Evolutionary conservation across 2,329 filamentous ascomycete species (phyloP), one percentile per base, ranked within the genome.

Genomic region (Penicillium sp.): DNA sequence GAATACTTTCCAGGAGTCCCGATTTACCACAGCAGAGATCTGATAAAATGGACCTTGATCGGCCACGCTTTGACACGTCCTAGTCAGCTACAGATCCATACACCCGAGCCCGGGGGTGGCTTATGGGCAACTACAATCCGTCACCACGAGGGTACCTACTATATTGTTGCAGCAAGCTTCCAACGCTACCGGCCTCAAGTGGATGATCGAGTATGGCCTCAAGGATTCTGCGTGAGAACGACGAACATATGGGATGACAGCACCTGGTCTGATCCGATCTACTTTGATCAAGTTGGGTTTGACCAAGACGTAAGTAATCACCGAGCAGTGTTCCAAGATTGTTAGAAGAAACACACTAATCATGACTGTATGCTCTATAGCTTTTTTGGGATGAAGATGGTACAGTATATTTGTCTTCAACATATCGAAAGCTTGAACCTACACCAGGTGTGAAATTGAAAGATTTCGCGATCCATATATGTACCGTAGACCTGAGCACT

Each of bases 1-100:
- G 83, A 87, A 65, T 83, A 79, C 66, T 86, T 83, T 55, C 84
- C 83, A 0, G 83, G 82, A 4, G 79, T 80, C n/a, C 81, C 83
- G 13, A 82, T 87, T 53, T 85, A 86, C 61, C 77, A 83, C 24
- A 83, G 80, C 18, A 79, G 70, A 8, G 76, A 79, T 57, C 62
- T 79, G 34, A 67, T 74, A 29, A 65, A 68, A 16, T 77, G 75
- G 75, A 68, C 57, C 1, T 65, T 77, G 14, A 69, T 73, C 43
- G 67, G 65, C 3, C 71, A 72, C 58, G 68, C 69, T 4, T 56
- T 73, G 18, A 72, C 65, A n/a, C 63, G 66, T 5, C 57, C 62
- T 11, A 66, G 63, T 7, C 71, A 74, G 53, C 55, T 73, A n/a
- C 67, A 71, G 46, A 70, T 74, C 27, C 66, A 70, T 11, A 68